These are phyloP conservation scores for Rhynchospora tenuis DNA, from an alignment of 176 grass and related monocot species.

Conservation along the genomic window DNA sequence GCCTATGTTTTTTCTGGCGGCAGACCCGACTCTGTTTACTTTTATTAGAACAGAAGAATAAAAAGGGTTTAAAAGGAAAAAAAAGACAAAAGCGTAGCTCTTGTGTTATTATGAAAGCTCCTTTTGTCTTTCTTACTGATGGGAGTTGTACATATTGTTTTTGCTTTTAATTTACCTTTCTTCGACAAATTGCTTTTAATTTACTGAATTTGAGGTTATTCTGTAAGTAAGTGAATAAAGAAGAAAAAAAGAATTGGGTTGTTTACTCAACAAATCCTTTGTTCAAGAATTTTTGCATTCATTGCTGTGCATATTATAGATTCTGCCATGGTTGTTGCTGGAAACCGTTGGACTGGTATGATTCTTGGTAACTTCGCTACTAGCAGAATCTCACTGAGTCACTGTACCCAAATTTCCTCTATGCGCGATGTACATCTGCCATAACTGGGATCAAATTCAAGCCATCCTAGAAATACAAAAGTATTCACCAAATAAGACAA, in stretches of 20 bases:
- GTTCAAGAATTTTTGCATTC: not conserved
- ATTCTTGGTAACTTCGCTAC: not conserved
- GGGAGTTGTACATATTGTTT: not conserved
- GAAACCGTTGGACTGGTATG: not conserved
- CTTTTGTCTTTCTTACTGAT: not conserved
- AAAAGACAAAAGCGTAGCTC: not conserved
- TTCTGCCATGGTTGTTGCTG: not conserved
- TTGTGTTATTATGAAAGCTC: conserved; percentile 1
- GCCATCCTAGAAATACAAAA: not conserved
- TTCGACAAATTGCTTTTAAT: too few relatives aligned
- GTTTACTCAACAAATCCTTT: not conserved
- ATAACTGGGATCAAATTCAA: not conserved
- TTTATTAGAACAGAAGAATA: not conserved
- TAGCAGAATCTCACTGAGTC: not conserved
- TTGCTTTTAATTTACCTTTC: not conserved
- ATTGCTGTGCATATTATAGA: not conserved
- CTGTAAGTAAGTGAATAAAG: not conserved
- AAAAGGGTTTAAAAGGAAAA: not conserved
- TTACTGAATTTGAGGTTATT: not conserved
- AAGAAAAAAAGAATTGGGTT: not conserved
- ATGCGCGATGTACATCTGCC: not conserved
- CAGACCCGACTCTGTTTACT: conserved; percentile 8
- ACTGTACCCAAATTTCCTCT: not conserved
- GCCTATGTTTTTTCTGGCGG: conserved; percentile 15
- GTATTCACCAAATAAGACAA: not conserved